Conservation (phyloP, 768 basidiomycete genomes). For the Chalciporus pseudorubinellus region DNA sequence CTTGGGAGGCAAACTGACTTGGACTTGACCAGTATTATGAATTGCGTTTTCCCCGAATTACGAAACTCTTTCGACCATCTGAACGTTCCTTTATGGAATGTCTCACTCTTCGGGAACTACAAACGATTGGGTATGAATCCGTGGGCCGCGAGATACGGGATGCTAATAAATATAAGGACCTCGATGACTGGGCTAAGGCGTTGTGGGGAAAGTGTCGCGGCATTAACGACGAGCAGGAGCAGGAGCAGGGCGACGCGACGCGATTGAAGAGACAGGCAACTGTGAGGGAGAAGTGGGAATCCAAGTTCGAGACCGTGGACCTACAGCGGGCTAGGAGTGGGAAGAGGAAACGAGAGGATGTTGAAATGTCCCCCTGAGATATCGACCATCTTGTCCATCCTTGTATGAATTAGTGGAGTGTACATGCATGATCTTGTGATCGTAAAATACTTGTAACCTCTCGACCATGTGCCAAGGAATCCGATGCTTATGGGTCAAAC, state of each 20-base stretch:
- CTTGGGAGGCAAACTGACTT: background rate
- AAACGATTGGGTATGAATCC: conserved; percentile 51
- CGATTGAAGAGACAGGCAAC: conserved; percentile 39
- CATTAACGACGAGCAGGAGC: conserved; percentile 32
- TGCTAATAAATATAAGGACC: conserved; percentile 41
- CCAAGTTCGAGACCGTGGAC: conserved; percentile 35
- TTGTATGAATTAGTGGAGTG: background rate
- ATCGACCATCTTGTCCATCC: background rate
- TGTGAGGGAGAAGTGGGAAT: conserved; percentile 41
- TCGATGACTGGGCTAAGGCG: conserved; percentile 43
- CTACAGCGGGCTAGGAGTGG: conserved; percentile 19
- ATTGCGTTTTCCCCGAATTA: conserved; percentile 78
- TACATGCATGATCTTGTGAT: background rate
- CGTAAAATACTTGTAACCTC: background rate
- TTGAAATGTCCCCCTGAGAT: conserved; percentile 26
- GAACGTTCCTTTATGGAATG: conserved; percentile 70
- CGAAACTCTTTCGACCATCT: conserved; percentile 57
- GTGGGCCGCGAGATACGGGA: conserved; percentile 48
- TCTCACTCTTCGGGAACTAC: conserved; percentile 46
- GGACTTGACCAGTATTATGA: conserved; percentile 62
- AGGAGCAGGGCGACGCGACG: conserved; percentile 18
- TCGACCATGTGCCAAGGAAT: background rate
- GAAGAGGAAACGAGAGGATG: conserved; percentile 17
- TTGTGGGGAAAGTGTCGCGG: conserved; percentile 42
- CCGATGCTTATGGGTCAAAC: background rate